Base-by-base conservation (phyloP, 345 rosid genomes). In the Carallia brachiata region DNA sequence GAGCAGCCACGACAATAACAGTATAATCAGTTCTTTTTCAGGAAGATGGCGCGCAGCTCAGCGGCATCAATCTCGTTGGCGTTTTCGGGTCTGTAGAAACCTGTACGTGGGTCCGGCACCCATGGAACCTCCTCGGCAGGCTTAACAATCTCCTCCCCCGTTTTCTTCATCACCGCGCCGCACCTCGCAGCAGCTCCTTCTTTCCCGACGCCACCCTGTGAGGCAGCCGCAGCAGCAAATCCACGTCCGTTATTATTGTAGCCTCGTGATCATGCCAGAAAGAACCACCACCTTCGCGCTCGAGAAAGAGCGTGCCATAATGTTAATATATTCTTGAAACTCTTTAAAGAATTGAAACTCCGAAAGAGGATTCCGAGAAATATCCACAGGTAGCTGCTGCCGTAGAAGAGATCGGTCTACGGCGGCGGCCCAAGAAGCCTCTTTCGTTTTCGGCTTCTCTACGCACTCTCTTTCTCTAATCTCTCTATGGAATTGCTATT, bases 81-180 rank as follows among this genome's bases (percentile, higher is more conserved):
- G 76, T 80, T 83, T 67, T 86, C 96, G 2, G 96, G 92, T 70
- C 90, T 75, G 87, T 86, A 90, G 77, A 73, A 84, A 17, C 96
- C 91, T 72, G 96, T 88, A 31, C 80, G 81, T 4, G 93, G 96
- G 73, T 90, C 93, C 1, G 96, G 96, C 36, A 82, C 76, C 93
- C 93, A 90, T 12, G 88, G 62, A 30, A 78, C 84, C 74, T 80
- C 80, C 80, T 78, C 66, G 64, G 56, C 79, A 9, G 82, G 68
- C 36, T 74, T 76, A 39, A 50, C 82, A 54, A 34, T 67, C 84
- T 79, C 96, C 73, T 76, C 83, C 65, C 47, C 82, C 1, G 78
- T 55, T 58, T 78, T 84, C 77, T 85, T 87, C 73, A 75, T 76
- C 75, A 74, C 68, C 74, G 28, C 80, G 52, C 72, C 23, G 65